Conservation (phyloP, 345 rosid genomes). For the Aquilaria yunnanensis region DNA sequence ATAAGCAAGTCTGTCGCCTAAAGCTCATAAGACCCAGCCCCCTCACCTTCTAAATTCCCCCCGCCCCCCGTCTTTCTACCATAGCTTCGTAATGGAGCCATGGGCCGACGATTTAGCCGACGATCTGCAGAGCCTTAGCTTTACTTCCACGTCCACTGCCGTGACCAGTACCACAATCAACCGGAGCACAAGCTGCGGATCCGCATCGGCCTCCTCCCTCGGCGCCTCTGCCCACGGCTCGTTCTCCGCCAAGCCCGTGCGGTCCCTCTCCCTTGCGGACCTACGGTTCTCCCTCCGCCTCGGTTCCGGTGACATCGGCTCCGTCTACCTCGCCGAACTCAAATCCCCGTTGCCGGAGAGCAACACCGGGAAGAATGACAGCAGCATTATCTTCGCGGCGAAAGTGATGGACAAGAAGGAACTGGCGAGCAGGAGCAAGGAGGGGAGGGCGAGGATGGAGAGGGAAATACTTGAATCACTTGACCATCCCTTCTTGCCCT, state of each 20-base stretch:
- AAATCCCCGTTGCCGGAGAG: slow-evolving; percentile 27
- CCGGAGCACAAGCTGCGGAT: slow-evolving; percentile 72
- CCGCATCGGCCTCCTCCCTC: slow-evolving; percentile 59
- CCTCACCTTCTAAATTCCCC: slow-evolving; percentile 1
- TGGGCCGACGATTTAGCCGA: slow-evolving; percentile 76
- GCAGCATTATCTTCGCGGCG: slow-evolving; percentile 40
- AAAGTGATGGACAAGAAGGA: slow-evolving; percentile 95
- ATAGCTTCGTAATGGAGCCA: slow-evolving; percentile 41
- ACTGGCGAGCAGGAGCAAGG: slow-evolving; percentile 69
- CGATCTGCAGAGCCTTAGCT: slow-evolving; percentile 89
- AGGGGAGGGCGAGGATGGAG: slow-evolving; percentile 85
- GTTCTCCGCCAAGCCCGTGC: slow-evolving; percentile 41
- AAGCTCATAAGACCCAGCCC: not conserved
- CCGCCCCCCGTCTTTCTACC: slow-evolving; percentile 2
- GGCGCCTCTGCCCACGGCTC: slow-evolving; percentile 60
- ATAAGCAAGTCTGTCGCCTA: not conserved
- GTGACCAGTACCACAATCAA: slow-evolving; percentile 47
- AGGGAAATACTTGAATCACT: slow-evolving; percentile 66
- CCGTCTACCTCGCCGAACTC: slow-evolving; percentile 74
- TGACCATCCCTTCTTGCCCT: slow-evolving; percentile 88
- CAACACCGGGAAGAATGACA: not conserved
- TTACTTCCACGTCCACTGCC: slow-evolving; percentile 52
- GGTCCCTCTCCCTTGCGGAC: slow-evolving; percentile 61
- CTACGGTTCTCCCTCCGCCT: slow-evolving; percentile 72
- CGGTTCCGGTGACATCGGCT: slow-evolving; percentile 94